These are phyloP conservation scores for Naganishia vishniacii DNA, from an alignment of 768 basidiomycete genomes.

Conservation along the genomic window DNA sequence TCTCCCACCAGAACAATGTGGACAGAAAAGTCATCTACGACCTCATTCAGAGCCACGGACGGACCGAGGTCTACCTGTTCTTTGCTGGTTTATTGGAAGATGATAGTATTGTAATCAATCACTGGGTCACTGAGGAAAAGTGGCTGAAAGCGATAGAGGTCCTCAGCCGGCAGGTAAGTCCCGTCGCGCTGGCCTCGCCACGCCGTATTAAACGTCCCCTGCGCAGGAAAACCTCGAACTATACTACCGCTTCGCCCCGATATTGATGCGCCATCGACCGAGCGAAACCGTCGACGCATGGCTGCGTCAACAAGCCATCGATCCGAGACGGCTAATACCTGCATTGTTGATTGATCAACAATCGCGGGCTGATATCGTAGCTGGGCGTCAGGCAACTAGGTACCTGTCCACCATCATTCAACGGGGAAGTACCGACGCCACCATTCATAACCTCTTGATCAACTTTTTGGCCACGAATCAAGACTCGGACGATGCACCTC, in stretches of 20 bases:
- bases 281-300: slow-evolving; percentile 89
- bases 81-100: slow-evolving; percentile 80
- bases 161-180: slow-evolving; percentile 75
- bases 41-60: slow-evolving; percentile 85
- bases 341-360: slow-evolving; percentile 78
- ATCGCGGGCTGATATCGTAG: slow-evolving; percentile 55
- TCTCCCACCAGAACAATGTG: slow-evolving; percentile 64
- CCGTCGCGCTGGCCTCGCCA: neutral
- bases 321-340: slow-evolving; percentile 80
- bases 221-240: slow-evolving; percentile 71
- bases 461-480: slow-evolving; percentile 66
- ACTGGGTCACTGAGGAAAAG: slow-evolving; percentile 86
- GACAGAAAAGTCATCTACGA: slow-evolving; percentile 83
- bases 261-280: slow-evolving; percentile 76
- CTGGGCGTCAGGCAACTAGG: slow-evolving; percentile 64
- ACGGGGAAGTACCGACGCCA: slow-evolving; percentile 62
- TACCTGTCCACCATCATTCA: slow-evolving; percentile 77
- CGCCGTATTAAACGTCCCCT: too few relatives aligned
- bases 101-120: slow-evolving; percentile 73
- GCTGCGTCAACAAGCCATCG: slow-evolving; percentile 72
- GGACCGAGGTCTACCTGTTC: slow-evolving; percentile 84
- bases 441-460: slow-evolving; percentile 87
- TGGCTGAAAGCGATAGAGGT: slow-evolving; percentile 85
- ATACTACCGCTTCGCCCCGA: slow-evolving; percentile 87
- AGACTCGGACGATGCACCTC: slow-evolving; percentile 50